A percentile compares a stretch with the other conserved stretches of the same genome.
Evolutionary conservation across 2,329 filamentous ascomycete genomes (phyloP).

Genomic region (Calycina herbarum): DNA sequence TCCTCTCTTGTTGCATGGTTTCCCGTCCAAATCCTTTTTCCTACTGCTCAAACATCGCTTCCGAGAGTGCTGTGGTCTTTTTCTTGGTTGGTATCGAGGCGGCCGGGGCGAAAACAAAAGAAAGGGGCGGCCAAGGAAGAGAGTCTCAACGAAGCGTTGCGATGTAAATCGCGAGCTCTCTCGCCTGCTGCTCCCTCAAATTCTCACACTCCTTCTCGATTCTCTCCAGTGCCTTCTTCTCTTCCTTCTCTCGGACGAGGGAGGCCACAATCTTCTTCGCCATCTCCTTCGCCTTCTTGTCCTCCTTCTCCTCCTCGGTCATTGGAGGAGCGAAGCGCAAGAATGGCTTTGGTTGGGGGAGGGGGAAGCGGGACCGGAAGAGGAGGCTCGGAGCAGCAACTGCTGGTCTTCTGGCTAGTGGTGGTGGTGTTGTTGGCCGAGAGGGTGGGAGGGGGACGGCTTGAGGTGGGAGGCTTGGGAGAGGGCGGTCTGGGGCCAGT

Average conservation of each 20-base stretch:
- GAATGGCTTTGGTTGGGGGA: too few relatives aligned
- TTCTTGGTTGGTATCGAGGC: conserved; percentile 81
- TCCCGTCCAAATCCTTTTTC: conserved; percentile 87
- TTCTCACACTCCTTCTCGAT: too few relatives aligned
- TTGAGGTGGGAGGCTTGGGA: too few relatives aligned
- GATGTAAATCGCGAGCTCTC: too few relatives aligned
- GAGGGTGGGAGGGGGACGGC: too few relatives aligned
- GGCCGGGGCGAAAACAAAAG: background rate
- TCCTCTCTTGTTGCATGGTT: conserved; percentile 48
- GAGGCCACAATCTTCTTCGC: background rate
- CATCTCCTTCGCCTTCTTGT: background rate
- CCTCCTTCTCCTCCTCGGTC: background rate
- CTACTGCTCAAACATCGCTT: conserved; percentile 88
- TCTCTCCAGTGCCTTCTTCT: background rate
- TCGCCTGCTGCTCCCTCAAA: background rate
- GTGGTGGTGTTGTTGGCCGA: too few relatives aligned
- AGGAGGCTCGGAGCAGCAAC: too few relatives aligned
- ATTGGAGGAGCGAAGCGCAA: background rate
- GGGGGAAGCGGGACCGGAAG: too few relatives aligned
- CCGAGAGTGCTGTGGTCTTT: conserved; percentile 84
- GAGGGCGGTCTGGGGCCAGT: too few relatives aligned
- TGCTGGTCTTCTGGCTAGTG: too few relatives aligned
- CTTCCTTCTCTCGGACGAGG: background rate
- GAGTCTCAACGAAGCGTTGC: too few relatives aligned
- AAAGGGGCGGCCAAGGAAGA: too few relatives aligned